These are phyloP conservation scores for Aspergillus steynii DNA, from an alignment of 495 filamentous ascomycete genomes.

Conservation along the genomic window DNA sequence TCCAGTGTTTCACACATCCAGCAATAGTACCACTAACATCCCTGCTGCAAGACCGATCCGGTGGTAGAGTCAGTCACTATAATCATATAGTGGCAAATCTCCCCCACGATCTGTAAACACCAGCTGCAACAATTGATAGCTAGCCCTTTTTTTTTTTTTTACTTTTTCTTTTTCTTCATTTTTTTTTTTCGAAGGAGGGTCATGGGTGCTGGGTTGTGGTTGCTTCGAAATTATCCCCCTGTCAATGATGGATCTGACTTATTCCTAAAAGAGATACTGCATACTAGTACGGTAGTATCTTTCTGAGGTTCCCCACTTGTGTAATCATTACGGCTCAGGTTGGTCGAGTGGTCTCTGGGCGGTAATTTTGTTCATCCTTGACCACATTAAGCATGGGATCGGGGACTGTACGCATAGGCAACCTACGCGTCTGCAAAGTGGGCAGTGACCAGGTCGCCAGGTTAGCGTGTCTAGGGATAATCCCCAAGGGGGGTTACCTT, in stretches of 20 bases:
- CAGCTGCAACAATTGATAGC: slow-evolving; percentile 13
- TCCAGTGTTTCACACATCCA: slow-evolving; percentile 14
- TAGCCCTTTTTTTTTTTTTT: slow-evolving; percentile 6
- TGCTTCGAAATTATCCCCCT: slow-evolving; percentile 13
- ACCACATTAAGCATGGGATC: background rate
- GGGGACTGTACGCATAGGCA: background rate
- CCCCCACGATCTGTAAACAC: slow-evolving; percentile 27
- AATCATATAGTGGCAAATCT: slow-evolving; percentile 25
- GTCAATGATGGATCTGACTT: slow-evolving; percentile 18
- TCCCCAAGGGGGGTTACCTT: too few relatives aligned
- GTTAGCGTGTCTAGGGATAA: background rate
- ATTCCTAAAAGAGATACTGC: slow-evolving; percentile 22
- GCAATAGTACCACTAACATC: slow-evolving; percentile 10
- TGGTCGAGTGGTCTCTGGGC: background rate
- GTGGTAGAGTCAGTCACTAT: slow-evolving; percentile 17
- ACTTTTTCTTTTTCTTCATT: slow-evolving; percentile 10
- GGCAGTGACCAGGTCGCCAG: too few relatives aligned
- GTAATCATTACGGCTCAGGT: background rate
- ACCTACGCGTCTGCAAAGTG: background rate
- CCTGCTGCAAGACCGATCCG: slow-evolving; percentile 25
- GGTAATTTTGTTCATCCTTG: background rate
- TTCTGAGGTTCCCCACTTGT: slow-evolving; percentile 12
- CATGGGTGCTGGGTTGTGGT: slow-evolving; percentile 3
- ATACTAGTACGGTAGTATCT: slow-evolving; percentile 3
- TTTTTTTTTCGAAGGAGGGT: slow-evolving; percentile 8